Conservation (phyloP, 2,329 filamentous ascomycete species). For the Cercospora sojina region DNA sequence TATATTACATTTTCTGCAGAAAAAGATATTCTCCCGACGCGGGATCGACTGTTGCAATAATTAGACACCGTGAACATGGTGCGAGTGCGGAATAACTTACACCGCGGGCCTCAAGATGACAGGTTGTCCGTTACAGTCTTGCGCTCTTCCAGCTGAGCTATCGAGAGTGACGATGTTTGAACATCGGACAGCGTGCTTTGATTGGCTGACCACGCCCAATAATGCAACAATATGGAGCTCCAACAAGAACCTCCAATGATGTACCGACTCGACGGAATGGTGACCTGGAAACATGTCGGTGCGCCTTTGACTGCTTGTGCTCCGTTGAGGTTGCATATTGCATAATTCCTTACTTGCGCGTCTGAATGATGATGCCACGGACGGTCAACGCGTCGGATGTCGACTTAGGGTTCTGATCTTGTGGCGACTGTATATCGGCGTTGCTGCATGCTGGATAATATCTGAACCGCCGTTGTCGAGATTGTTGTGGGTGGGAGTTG, state of each 20-base stretch:
- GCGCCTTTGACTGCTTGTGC: neutral
- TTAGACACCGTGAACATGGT: no score
- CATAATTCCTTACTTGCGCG: neutral
- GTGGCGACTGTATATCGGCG: neutral
- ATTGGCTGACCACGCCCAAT: neutral
- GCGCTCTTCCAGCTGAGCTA: conserved; percentile 16
- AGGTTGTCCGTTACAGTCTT: conserved; percentile 7
- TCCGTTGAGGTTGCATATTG: no score
- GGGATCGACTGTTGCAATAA: no score
- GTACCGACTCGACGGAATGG: neutral
- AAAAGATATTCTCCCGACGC: no score
- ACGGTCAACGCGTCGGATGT: neutral
- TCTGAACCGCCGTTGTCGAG: neutral
- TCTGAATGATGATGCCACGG: neutral
- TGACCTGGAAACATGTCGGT: neutral
- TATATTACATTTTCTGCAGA: no score
- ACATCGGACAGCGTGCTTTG: conserved; percentile 8
- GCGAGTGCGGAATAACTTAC: no score
- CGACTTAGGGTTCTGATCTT: neutral
- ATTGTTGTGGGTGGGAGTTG: neutral
- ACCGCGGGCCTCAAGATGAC: conserved; percentile 13
- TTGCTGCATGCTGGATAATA: neutral
- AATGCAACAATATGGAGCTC: neutral
- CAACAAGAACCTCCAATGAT: neutral
- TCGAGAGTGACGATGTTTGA: conserved; percentile 5